phyloP scores from a whole-genome alignment of 2,329 filamentous ascomycete genomes.

The Nothomitra cinnamomea region DNA sequence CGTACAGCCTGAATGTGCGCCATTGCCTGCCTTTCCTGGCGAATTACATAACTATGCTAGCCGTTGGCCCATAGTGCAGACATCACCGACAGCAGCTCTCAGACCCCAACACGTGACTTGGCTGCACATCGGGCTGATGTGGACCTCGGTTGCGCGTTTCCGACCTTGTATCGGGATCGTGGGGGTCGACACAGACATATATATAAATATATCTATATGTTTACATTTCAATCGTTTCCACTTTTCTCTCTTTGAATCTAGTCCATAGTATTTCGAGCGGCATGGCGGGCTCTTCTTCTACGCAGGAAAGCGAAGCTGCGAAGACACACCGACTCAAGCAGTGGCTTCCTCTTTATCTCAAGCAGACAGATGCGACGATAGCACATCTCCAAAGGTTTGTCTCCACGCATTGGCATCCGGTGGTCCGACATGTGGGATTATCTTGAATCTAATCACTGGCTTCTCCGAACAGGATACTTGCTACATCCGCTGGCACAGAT shows the following conservation, averaged over 20 bases:
- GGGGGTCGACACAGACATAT: too few species aligned
- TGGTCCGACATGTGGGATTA: not conserved
- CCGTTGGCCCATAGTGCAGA: not conserved
- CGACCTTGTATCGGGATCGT: too few species aligned
- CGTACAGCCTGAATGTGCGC: too few species aligned
- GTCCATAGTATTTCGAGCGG: too few species aligned
- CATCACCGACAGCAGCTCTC: not conserved
- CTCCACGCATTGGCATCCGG: not conserved
- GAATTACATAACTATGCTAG: too few species aligned
- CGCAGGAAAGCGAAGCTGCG: not conserved
- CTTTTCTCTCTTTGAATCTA: not conserved
- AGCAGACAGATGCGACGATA: conserved; percentile 14
- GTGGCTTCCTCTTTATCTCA: conserved; percentile 19
- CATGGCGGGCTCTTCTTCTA: not conserved
- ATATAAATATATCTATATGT: too few species aligned
- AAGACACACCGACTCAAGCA: conserved; percentile 9
- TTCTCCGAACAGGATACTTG: conserved; percentile 41
- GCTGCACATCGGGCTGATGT: not conserved
- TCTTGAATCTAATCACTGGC: conserved; percentile 19
- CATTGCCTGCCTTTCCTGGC: too few species aligned
- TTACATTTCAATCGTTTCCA: not conserved
- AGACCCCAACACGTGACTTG: not conserved
- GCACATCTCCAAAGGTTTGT: conserved; percentile 4
- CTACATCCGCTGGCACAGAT: conserved; percentile 53
- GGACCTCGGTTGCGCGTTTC: not conserved